Base-by-base conservation (phyloP, 495 filamentous ascomycete species). In the Aspergillus affinis region DNA sequence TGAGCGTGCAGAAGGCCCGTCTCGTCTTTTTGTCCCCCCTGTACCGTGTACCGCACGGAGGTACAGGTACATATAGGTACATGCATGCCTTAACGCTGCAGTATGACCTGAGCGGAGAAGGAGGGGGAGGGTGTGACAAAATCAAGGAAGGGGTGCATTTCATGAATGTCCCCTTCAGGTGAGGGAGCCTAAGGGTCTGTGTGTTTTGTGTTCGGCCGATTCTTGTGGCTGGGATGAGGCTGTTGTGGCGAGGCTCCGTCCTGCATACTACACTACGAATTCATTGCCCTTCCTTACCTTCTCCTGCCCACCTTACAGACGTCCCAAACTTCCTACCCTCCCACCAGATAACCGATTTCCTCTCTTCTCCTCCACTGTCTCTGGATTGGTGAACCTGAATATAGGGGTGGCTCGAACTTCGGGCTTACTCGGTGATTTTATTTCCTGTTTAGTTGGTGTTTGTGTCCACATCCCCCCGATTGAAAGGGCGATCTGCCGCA, bases 401-500 rank as follows among this genome's bases (percentile, higher is more conserved):
- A 36, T 19, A 53, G 23, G 51, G 51, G 41, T 53, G n/a, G 36
- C 36, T 32, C 4, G 30, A 12, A 12, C 30, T n/a, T 30, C 51
- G 51, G 27, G 17, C 23, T 36, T 53, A 5, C 15, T 53, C 51
- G 51, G 51, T 36, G 51, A 53, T 53, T 52, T 52, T 29, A 32
- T 8, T 32, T 32, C 29, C 6, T 10, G 3, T 51, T 51, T 17
- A 20, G 17, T 50, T 20, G 17, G 9, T 51, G 7, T 27, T 6
- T n/a, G n/a, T n/a, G n/a, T n/a, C n/a, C n/a, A n/a, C 23, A 26
- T 4, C 23, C 23, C 7, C 30, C 30, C 10, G 30, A 41, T 10
- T 17, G 36, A 41, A 32, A 62, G 50, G 55, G 18, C 54, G 60
- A 62, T 62, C 60, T 50, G 49, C 55, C 51, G 60, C 60, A 54